Conservation (phyloP, 164 flowering plant species). For the Magnolia kwangsiensis region DNA sequence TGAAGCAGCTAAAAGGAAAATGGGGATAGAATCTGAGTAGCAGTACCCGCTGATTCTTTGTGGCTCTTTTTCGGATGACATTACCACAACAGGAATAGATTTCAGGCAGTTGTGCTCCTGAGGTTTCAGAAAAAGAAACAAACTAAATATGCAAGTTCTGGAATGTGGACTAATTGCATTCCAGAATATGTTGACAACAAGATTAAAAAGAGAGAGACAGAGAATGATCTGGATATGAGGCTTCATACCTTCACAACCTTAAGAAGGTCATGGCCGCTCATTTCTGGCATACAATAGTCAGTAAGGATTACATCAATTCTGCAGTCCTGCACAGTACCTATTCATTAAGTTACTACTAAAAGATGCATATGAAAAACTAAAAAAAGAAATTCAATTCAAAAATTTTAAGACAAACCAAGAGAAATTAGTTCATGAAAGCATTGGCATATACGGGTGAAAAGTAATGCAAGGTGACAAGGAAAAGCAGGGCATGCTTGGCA, state of each 20-base stretch:
- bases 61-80: slow-evolving; percentile 28
- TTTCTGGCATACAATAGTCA: slow-evolving; percentile 30
- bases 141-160: neutral
- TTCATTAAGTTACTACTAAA: too few species aligned
- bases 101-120: slow-evolving; percentile 26
- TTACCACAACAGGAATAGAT: slow-evolving; percentile 29
- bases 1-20: neutral
- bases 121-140: slow-evolving; percentile 1
- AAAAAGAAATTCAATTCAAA: too few species aligned
- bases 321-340: slow-evolving; percentile 13
- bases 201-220: neutral
- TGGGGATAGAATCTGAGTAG: neutral
- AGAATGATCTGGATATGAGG: neutral
- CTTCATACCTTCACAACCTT: slow-evolving; percentile 21
- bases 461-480: too few species aligned
- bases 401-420: too few species aligned
- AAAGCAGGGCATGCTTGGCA: too few species aligned
- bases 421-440: too few species aligned
- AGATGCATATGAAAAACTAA: too few species aligned
- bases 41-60: slow-evolving; percentile 27
- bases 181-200: neutral
- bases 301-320: slow-evolving; percentile 29
- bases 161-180: neutral
- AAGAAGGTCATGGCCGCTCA: slow-evolving; percentile 29
- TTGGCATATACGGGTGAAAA: too few species aligned